These are phyloP conservation scores for Tardiomyces digboiensis DNA, from an alignment of 1,139 yeast species.

Conservation along the genomic window DNA sequence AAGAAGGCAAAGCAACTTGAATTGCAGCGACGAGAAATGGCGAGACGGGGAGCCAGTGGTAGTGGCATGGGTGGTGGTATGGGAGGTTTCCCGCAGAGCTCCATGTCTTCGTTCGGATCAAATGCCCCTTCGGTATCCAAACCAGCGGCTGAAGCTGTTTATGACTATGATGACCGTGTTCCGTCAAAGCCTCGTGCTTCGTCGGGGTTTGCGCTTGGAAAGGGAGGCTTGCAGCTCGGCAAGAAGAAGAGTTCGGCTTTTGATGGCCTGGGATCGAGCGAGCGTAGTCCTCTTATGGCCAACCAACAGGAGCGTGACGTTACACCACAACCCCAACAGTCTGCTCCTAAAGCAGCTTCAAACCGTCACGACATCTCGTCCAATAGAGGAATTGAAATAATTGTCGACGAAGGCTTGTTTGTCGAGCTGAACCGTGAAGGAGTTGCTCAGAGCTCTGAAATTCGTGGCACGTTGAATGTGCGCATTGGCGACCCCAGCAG, in stretches of 20 bases:
- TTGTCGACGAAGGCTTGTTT: slow-evolving; percentile 66
- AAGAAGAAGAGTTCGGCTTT: slow-evolving; percentile 36
- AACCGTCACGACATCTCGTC: slow-evolving; percentile 17
- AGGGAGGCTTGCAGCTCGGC: slow-evolving; percentile 78
- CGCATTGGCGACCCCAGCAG: slow-evolving; percentile 68
- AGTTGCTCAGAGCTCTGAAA: slow-evolving; percentile 58
- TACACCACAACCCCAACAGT: slow-evolving; percentile 10
- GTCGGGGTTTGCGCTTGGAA: slow-evolving; percentile 35
- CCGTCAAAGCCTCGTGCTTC: background rate
- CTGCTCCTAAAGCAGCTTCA: slow-evolving; percentile 23
- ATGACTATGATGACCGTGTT: background rate
- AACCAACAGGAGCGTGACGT: slow-evolving; percentile 14
- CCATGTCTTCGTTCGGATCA: background rate
- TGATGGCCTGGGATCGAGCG: slow-evolving; percentile 1
- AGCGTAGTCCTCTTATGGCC: slow-evolving; percentile 1
- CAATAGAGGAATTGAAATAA: slow-evolving; percentile 73
- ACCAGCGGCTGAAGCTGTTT: background rate
- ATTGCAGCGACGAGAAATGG: slow-evolving; percentile 61
- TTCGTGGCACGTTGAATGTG: slow-evolving; percentile 86
- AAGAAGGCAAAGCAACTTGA: slow-evolving; percentile 94
- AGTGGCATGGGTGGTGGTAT: slow-evolving; percentile 5
- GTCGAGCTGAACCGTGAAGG: slow-evolving; percentile 86
- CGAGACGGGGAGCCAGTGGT: slow-evolving; percentile 36
- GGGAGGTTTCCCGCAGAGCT: slow-evolving; percentile 6
- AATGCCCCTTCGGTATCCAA: background rate